Percentiles rank a stretch among this genome's conserved stretches.
Conservation (phyloP, 768 basidiomycete species). For the Postia placenta region DNA sequence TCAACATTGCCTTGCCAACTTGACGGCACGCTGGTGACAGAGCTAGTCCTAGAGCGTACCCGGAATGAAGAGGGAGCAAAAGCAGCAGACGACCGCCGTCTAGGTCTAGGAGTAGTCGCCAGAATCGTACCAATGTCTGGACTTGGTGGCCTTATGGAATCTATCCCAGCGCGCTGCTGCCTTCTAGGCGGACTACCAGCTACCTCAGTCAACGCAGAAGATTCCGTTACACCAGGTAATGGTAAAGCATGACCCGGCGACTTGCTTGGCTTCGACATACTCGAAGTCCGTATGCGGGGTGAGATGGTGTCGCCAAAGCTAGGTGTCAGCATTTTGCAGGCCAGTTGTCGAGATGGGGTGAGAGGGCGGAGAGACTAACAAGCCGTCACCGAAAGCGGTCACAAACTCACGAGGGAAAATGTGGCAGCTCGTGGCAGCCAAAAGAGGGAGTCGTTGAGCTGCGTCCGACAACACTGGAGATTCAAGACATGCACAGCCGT, state of each 20-base stretch:
- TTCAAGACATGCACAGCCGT: no score
- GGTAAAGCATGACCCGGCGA: conserved; percentile 6
- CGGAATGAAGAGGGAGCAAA: conserved; percentile 12
- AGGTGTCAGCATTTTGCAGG: no score
- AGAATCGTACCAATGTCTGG: conserved; percentile 29
- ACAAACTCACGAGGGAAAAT: no score
- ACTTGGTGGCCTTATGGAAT: conserved; percentile 17
- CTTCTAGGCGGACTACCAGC: neutral
- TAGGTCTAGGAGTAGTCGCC: conserved; percentile 26
- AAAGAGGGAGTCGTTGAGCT: no score
- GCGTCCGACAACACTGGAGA: no score
- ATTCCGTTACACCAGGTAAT: conserved; percentile 3
- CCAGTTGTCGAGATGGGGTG: no score
- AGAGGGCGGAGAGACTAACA: no score
- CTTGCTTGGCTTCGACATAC: conserved; percentile 8
- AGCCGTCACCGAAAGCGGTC: no score
- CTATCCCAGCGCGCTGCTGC: neutral
- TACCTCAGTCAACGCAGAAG: neutral
- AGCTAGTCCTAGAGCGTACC: conserved; percentile 11
- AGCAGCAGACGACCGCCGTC: conserved; percentile 18
- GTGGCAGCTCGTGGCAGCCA: no score
- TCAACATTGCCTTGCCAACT: conserved; percentile 13
- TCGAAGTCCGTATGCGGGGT: conserved; percentile 11
- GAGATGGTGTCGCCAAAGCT: no score
- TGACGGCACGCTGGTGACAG: conserved; percentile 7